phyloP scores from a whole-genome alignment of 2,329 filamentous ascomycete genomes.

The Stemphylium lycopersici region DNA sequence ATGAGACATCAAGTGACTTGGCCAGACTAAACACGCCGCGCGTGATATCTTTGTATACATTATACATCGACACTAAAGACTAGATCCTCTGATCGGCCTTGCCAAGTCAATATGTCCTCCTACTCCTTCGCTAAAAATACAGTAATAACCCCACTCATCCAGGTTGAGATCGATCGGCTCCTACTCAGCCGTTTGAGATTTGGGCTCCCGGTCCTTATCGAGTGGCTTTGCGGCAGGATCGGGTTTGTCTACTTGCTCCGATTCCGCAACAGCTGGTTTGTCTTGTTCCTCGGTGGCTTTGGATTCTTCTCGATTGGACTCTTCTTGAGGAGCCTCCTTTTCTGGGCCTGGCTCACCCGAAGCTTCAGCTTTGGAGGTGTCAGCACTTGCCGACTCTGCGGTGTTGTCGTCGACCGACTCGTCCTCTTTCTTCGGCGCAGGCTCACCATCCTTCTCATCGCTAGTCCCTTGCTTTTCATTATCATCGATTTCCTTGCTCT shows the following conservation, averaged over 20 bases:
- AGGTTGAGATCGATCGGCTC: background rate
- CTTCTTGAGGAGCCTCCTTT: conserved; percentile 7
- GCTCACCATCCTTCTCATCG: conserved; percentile 18
- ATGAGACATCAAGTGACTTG: background rate
- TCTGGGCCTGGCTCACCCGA: conserved; percentile 1
- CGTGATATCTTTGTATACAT: conserved; percentile 2
- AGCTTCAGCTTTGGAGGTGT: conserved; percentile 6
- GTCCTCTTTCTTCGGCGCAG: conserved; percentile 15
- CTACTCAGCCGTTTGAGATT: conserved; percentile 7
- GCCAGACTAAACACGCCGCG: background rate
- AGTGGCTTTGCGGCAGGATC: conserved; percentile 8
- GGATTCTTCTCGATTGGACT: conserved; percentile 2
- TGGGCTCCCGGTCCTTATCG: conserved; percentile 17
- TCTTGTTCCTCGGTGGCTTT: conserved; percentile 5
- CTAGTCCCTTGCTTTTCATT: conserved; percentile 29
- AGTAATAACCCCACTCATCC: background rate
- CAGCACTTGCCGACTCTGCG: conserved; percentile 8
- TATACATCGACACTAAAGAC: background rate
- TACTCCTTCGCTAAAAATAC: conserved; percentile 9
- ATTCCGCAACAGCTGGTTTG: background rate
- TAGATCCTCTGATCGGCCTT: background rate
- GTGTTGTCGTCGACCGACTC: conserved; percentile 11
- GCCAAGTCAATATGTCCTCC: background rate
- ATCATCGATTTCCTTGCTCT: conserved; percentile 15
- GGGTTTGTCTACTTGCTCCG: conserved; percentile 25